phyloP scores from a whole-genome alignment of 208 protist species.

The Trypanosoma avium region DNA sequence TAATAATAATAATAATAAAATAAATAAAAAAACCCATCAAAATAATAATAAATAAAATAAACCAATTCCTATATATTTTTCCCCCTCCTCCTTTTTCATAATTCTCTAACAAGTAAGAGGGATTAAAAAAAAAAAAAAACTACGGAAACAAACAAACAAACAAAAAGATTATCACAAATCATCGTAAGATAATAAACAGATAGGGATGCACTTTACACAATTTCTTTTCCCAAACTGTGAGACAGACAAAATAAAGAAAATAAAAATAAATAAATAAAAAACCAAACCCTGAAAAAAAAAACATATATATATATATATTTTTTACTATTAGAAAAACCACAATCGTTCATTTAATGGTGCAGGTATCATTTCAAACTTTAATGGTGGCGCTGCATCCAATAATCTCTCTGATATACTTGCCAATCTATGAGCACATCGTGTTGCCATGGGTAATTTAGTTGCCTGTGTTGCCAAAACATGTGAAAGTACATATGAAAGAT shows the following conservation, averaged over 20 bases:
- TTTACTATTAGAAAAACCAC: conserved; percentile 74
- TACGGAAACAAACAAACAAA: too few relatives aligned
- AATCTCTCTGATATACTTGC: conserved; percentile 73
- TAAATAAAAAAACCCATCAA: conserved; percentile 3
- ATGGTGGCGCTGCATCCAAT: conserved; percentile 71
- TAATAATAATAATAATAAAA: conserved; percentile 10
- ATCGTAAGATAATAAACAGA: too few relatives aligned
- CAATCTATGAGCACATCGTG: conserved; percentile 82
- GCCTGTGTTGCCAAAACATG: conserved; percentile 64
- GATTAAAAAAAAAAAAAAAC: too few relatives aligned
- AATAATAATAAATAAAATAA: neutral
- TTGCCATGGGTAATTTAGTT: conserved; percentile 91
- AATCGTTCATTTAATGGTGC: conserved; percentile 57
- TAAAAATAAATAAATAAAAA: conserved; percentile 1
- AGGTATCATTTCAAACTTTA: conserved; percentile 75
- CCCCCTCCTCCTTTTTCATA: neutral
- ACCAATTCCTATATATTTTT: neutral
- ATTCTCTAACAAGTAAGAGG: too few relatives aligned
- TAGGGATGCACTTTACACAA: too few relatives aligned
- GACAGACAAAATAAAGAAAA: neutral
- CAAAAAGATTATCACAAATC: too few relatives aligned
- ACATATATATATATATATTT: conserved; percentile 9
- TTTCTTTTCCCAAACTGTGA: too few relatives aligned
- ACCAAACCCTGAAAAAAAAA: neutral
- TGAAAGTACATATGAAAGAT: conserved; percentile 70